Evolutionary conservation across 805 yeast species (phyloP).

Genomic region (Candida railenensis): DNA sequence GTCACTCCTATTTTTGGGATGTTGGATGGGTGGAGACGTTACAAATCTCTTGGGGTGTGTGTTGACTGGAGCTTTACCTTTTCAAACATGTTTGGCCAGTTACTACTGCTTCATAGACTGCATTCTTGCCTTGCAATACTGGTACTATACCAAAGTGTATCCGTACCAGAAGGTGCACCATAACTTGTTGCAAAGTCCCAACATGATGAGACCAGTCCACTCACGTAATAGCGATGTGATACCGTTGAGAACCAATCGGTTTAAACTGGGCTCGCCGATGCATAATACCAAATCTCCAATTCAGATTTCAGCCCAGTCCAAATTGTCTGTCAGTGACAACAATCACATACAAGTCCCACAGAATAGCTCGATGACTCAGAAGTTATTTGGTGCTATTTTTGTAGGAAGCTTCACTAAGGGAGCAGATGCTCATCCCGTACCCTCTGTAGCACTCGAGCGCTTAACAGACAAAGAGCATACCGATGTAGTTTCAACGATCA

Average conservation of each 20-base stretch:
- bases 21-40: constrained; percentile 40
- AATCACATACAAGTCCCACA: neutral
- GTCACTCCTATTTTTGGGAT: constrained; percentile 26
- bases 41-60: constrained; percentile 68
- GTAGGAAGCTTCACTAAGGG: constrained; percentile 13
- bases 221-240: constrained; percentile 1
- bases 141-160: constrained; percentile 58
- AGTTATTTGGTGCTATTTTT: constrained; percentile 13
- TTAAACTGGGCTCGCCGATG: constrained; percentile 5
- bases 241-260: constrained; percentile 19
- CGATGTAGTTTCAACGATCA: neutral
- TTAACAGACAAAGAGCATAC: no score
- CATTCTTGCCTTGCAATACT: constrained; percentile 66
- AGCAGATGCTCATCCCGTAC: constrained; percentile 10
- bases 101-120: constrained; percentile 76
- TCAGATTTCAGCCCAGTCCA: constrained; percentile 4
- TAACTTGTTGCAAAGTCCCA: constrained; percentile 37
- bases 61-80: constrained; percentile 74
- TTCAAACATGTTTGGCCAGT: constrained; percentile 69
- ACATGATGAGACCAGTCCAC: constrained; percentile 24
- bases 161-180: constrained; percentile 39
- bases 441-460: neutral
- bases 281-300: constrained; percentile 9
- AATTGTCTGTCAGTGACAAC: constrained; percentile 2
- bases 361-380: constrained; percentile 10